Percentiles rank a stretch among this genome's conserved stretches.
Evolutionary conservation across 805 yeast genomes (phyloP).

Genomic region (Kuraishia capsulata): DNA sequence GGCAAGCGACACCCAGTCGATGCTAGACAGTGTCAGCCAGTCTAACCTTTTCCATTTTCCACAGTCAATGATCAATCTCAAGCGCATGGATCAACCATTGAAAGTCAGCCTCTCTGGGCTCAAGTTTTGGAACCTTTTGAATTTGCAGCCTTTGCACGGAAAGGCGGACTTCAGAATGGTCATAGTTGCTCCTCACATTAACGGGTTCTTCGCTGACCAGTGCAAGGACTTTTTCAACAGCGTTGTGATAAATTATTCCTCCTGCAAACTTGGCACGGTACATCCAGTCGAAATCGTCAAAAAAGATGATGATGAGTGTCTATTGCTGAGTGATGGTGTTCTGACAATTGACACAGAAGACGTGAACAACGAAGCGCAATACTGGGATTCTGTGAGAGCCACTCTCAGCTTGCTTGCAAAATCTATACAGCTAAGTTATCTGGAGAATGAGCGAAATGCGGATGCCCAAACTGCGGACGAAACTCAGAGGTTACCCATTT

Average conservation of each 20-base stretch:
- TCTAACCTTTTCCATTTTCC: conserved; percentile 24
- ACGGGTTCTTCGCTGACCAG: conserved; percentile 19
- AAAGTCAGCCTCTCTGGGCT: conserved; percentile 39
- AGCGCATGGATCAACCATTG: conserved; percentile 26
- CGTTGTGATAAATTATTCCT: conserved; percentile 33
- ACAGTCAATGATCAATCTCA: conserved; percentile 24
- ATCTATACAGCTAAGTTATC: not conserved
- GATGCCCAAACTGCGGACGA: too few species aligned
- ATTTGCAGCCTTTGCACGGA: conserved; percentile 43
- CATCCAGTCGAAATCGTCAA: conserved; percentile 4
- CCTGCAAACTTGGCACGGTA: conserved; percentile 37
- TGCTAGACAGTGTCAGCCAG: conserved; percentile 7
- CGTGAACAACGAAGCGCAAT: not conserved
- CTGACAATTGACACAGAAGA: not conserved
- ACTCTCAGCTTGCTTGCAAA: not conserved
- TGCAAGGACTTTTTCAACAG: conserved; percentile 27
- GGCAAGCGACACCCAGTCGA: not conserved
- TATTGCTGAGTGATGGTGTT: not conserved
- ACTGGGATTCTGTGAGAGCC: not conserved
- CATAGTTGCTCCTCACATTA: conserved; percentile 24
- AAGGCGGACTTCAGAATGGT: conserved; percentile 44
- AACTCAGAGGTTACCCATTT: conserved; percentile 24
- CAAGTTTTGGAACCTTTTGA: conserved; percentile 47
- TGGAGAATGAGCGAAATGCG: too few species aligned
- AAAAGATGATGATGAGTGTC: too few species aligned